Conservation (phyloP, 2,329 filamentous ascomycete genomes). For the Cordyceps militaris region DNA sequence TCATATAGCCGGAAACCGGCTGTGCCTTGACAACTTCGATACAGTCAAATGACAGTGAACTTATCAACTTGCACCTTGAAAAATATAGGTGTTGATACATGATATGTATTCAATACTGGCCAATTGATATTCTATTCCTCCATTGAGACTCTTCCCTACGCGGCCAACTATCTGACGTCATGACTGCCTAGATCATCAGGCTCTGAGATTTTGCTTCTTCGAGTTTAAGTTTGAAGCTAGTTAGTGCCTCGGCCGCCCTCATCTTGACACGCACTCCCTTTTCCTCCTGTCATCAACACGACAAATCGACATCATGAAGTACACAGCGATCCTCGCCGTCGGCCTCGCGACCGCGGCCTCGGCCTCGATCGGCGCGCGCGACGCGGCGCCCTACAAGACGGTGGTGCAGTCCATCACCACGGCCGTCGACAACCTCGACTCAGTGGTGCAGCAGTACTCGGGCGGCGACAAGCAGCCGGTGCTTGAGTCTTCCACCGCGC, state of each 20-base stretch:
- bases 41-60: neutral
- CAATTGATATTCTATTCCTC: neutral
- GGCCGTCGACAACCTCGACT: slow-evolving; percentile 7
- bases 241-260: neutral
- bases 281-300: neutral
- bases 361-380: slow-evolving; percentile 6
- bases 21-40: no score
- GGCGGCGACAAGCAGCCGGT: slow-evolving; percentile 9
- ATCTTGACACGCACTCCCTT: neutral
- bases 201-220: neutral
- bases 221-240: neutral
- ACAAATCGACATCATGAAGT: neutral
- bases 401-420: slow-evolving; percentile 10
- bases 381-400: slow-evolving; percentile 7
- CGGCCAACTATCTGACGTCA: neutral
- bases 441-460: neutral
- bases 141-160: neutral
- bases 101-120: neutral
- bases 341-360: slow-evolving; percentile 3
- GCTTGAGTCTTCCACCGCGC: slow-evolving; percentile 6
- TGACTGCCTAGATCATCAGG: neutral
- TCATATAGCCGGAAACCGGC: no score
- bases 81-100: no score
- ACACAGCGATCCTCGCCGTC: neutral
- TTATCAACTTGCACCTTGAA: no score